Evolutionary conservation across 345 rosid species (phyloP), one percentile per base, ranked within the genome.

Genomic region (Raphanus sativus): DNA sequence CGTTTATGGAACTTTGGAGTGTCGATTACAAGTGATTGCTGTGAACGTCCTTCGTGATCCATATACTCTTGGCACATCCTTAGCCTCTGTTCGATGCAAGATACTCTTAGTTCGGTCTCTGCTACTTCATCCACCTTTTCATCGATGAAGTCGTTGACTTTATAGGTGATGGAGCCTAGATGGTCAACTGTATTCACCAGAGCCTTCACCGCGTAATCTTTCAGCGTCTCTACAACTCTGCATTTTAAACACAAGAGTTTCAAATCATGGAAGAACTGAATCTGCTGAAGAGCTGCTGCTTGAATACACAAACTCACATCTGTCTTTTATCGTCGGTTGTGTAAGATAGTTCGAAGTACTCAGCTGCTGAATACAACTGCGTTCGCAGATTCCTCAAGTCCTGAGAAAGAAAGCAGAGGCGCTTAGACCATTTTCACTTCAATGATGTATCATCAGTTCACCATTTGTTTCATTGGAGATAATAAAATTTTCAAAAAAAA

Each of bases 141-240:
- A 55, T 94, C 95, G 26, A 94, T 77, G 62, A 94, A 85, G 85
- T 94, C 92, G 26, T 83, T 88, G 34, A 94, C 94, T 86, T 88
- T 90, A 75, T 86, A 94, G 1, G 98, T 92, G 79, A 89, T 90
- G n/a, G 98, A 92, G 61, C 98, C 98, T 67, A 94, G 82, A 85
- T 94, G 98, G 75, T 94, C 98, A 81, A 94, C 92, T 0, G 98
- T 94, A 76, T 90, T 94, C 74, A 94, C 97, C 26, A 94, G 81
- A 79, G 98, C 98, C 81, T 92, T 88, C 70, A 90, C 82, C 2
- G 98, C 89, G 65, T 94, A 94, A 77, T 93, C 98, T 86, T 89
- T 88, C 62, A 93, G 87, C 76, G 97, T 91, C 67, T 94, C 98
- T 8, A 88, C 88, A 84, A 94, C 97, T 60, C 98, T 91, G 90